Percentiles rank a stretch among this genome's conserved stretches.
phyloP scores from a whole-genome alignment of 2,329 filamentous ascomycete species.

The Alternaria conjuncta region DNA sequence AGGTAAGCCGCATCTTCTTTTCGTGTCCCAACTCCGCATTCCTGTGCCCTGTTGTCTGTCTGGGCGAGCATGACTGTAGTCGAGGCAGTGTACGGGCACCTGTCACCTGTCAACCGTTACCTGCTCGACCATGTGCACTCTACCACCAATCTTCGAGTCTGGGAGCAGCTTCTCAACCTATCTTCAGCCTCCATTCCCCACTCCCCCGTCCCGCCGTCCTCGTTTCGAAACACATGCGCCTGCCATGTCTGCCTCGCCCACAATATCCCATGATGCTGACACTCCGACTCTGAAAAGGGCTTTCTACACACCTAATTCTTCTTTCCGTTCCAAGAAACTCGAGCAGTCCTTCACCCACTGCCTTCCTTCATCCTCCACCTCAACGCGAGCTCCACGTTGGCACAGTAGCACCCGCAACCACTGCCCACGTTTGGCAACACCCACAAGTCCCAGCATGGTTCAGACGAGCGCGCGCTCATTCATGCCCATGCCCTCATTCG shows the following conservation, averaged over 20 bases:
- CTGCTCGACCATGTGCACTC: slow-evolving; percentile 13
- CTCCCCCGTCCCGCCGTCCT: slow-evolving; percentile 10
- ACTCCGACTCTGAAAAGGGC: slow-evolving; percentile 43
- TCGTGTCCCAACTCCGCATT: slow-evolving; percentile 20
- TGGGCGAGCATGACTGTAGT: slow-evolving; percentile 8
- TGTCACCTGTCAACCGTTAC: slow-evolving; percentile 14
- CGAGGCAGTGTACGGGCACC: slow-evolving; percentile 10
- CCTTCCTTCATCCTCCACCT: slow-evolving; percentile 6
- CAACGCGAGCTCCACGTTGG: slow-evolving; percentile 19
- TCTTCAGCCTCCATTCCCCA: slow-evolving; percentile 5
- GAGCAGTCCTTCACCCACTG: slow-evolving; percentile 26
- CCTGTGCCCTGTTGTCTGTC: slow-evolving; percentile 5
- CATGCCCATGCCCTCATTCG: slow-evolving; percentile 71
- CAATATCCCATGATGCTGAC: slow-evolving; percentile 43
- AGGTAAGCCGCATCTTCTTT: slow-evolving; percentile 41
- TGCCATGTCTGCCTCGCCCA: slow-evolving; percentile 35
- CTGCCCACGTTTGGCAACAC: slow-evolving; percentile 26
- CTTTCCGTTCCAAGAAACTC: slow-evolving; percentile 39
- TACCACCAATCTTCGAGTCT: slow-evolving; percentile 12
- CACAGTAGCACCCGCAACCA: slow-evolving; percentile 20
- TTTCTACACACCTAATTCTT: slow-evolving; percentile 44
- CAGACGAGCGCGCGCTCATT: slow-evolving; percentile 45
- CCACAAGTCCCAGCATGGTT: slow-evolving; percentile 45
- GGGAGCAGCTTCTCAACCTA: not conserved
- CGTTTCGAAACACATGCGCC: slow-evolving; percentile 13